These are phyloP conservation scores for Epichloe sp. DNA, from an alignment of 2,329 filamentous ascomycete genomes.

Conservation along the genomic window DNA sequence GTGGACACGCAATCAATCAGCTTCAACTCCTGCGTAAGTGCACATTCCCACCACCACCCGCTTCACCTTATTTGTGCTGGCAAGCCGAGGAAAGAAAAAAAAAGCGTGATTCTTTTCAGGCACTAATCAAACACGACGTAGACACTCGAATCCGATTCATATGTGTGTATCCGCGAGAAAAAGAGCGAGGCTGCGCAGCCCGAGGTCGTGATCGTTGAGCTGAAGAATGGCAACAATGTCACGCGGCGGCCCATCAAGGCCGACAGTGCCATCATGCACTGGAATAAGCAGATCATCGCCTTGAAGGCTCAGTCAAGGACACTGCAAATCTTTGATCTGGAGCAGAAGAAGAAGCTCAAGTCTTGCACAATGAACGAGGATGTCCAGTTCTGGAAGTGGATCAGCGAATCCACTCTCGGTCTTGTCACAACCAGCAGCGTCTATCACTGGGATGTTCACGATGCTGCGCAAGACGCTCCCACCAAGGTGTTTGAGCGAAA, in stretches of 20 bases:
- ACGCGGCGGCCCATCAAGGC: constrained; percentile 93
- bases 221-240: constrained; percentile 95
- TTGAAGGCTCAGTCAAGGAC: constrained; percentile 89
- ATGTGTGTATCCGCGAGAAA: constrained; percentile 93
- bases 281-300: constrained; percentile 89
- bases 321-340: constrained; percentile 93
- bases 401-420: constrained; percentile 76
- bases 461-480: constrained; percentile 62
- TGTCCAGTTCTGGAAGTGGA: constrained; percentile 99
- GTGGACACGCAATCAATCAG: constrained; percentile 46
- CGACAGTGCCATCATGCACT: constrained; percentile 99
- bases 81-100: background rate
- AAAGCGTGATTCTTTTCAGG: background rate
- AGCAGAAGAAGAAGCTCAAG: constrained; percentile 89
- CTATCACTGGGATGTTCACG: constrained; percentile 97
- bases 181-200: constrained; percentile 71
- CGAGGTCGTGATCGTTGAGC: constrained; percentile 93
- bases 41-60: background rate
- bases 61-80: background rate
- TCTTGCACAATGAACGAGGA: constrained; percentile 94
- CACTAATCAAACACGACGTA: constrained; percentile 22
- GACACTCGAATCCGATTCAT: constrained; percentile 97
- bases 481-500: constrained; percentile 93
- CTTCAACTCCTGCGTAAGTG: constrained; percentile 62
- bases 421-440: constrained; percentile 84